phyloP scores from a whole-genome alignment of 352 stramenopile species.

The Paralagenidium karlingii region DNA sequence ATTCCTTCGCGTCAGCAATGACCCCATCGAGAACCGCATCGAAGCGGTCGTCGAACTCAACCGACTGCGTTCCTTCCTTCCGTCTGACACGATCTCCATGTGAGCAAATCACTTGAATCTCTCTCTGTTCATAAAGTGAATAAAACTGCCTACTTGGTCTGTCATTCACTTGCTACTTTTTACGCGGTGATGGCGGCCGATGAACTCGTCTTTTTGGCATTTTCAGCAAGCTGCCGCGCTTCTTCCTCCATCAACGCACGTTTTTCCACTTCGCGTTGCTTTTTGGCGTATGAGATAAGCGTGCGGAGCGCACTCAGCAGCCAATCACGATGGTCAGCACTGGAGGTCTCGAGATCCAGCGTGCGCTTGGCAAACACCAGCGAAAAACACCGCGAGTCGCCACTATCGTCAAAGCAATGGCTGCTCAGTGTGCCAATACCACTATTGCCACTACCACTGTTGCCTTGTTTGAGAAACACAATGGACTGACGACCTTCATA shows the following conservation, averaged over 20 bases:
- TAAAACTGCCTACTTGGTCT: too few relatives aligned
- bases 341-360: conserved; percentile 70
- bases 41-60: conserved; percentile 64
- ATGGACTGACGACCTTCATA: conserved; percentile 50
- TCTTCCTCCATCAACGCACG: conserved; percentile 55
- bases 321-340: conserved; percentile 66
- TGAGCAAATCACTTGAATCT: too few relatives aligned
- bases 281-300: conserved; percentile 54
- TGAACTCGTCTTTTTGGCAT: too few relatives aligned
- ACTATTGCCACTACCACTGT: conserved; percentile 18
- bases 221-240: too few relatives aligned
- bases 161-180: too few relatives aligned
- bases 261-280: conserved; percentile 56
- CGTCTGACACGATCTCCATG: too few relatives aligned
- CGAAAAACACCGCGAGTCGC: conserved; percentile 15
- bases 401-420: background rate
- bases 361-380: conserved; percentile 66
- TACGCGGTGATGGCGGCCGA: too few relatives aligned
- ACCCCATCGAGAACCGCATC: conserved; percentile 33
- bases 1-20: conserved; percentile 49
- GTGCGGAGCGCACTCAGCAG: conserved; percentile 63
- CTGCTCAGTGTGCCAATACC: too few relatives aligned
- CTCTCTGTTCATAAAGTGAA: too few relatives aligned
- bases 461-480: conserved; percentile 68
- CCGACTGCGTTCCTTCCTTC: too few relatives aligned